phyloP scores from a whole-genome alignment of 2,329 filamentous ascomycete genomes.

The Penicillium sp. region DNA sequence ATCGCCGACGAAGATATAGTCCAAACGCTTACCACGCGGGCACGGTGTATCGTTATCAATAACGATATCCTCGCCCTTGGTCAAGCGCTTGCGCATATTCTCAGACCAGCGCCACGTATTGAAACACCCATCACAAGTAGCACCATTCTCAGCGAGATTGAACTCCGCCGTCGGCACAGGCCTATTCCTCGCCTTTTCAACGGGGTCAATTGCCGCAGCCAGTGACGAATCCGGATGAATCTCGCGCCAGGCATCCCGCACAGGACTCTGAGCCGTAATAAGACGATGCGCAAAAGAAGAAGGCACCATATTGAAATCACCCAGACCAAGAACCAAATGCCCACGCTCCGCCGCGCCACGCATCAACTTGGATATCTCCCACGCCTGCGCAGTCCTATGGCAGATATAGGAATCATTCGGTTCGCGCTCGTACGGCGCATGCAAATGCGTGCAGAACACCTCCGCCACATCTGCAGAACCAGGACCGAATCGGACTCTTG shows the following conservation, averaged over 20 bases:
- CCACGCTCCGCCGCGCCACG: constrained; percentile 77
- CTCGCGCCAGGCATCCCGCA: constrained; percentile 81
- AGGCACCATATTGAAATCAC: constrained; percentile 98
- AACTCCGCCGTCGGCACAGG: constrained; percentile 74
- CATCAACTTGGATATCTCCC: constrained; percentile 91
- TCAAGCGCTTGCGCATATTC: constrained; percentile 66
- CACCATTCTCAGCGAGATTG: constrained; percentile 79
- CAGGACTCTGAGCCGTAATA: constrained; percentile 74
- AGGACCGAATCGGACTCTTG: constrained; percentile 72
- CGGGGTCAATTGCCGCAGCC: constrained; percentile 68
- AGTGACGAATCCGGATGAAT: constrained; percentile 82
- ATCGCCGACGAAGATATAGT: constrained; percentile 86
- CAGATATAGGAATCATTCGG: constrained; percentile 83
- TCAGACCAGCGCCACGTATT: constrained; percentile 95
- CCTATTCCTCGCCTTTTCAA: constrained; percentile 66
- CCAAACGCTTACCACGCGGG: constrained; percentile 78
- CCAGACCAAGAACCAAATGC: constrained; percentile 80
- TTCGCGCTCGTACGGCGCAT: constrained; percentile 82
- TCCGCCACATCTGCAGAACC: constrained; percentile 70
- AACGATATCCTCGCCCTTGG: constrained; percentile 63
- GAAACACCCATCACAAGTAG: constrained; percentile 79
- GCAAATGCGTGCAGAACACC: constrained; percentile 90
- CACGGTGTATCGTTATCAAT: constrained; percentile 70
- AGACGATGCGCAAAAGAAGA: constrained; percentile 80
- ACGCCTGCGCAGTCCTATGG: constrained; percentile 88